Percentiles rank a stretch among this genome's conserved stretches.
These are phyloP conservation scores for Candida silvatica DNA, from an alignment of 805 yeast genomes.

Conservation along the genomic window DNA sequence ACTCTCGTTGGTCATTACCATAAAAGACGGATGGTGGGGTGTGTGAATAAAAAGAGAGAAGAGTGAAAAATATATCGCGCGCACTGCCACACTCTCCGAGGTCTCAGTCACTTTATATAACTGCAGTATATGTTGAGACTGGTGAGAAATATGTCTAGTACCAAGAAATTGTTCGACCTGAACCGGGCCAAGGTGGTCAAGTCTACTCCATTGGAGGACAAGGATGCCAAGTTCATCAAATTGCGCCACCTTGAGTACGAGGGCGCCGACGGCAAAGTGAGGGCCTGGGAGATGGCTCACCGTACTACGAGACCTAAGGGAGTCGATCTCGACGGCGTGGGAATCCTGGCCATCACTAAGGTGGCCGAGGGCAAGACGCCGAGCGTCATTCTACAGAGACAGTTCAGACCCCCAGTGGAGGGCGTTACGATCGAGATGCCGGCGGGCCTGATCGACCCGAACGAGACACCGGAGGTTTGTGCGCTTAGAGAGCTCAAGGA, in stretches of 20 bases:
- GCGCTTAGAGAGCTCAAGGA: constrained; percentile 85
- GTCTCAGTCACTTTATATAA: too few relatives aligned
- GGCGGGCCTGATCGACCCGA: constrained; percentile 87
- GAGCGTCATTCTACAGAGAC: constrained; percentile 63
- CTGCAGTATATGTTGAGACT: neutral
- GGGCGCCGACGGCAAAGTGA: constrained; percentile 61
- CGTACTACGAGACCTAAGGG: constrained; percentile 63
- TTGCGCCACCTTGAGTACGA: constrained; percentile 56
- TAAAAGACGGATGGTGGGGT: neutral
- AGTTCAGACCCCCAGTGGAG: constrained; percentile 86
- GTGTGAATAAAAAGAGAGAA: neutral
- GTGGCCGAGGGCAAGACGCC: constrained; percentile 29
- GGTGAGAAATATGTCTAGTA: constrained; percentile 4
- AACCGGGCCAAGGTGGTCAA: constrained; percentile 20
- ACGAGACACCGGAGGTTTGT: constrained; percentile 67
- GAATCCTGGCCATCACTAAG: constrained; percentile 62
- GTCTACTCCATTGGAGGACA: constrained; percentile 23
- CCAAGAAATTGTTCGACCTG: constrained; percentile 2
- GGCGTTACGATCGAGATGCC: constrained; percentile 91
- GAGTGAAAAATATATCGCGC: neutral
- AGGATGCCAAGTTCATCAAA: constrained; percentile 59
- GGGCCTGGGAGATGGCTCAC: constrained; percentile 90
- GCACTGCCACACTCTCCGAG: too few relatives aligned
- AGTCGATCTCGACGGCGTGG: constrained; percentile 80
- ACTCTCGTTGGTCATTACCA: constrained; percentile 1